phyloP scores from a whole-genome alignment of 148 eudicot genomes.

The Rhododendron ovatum region DNA sequence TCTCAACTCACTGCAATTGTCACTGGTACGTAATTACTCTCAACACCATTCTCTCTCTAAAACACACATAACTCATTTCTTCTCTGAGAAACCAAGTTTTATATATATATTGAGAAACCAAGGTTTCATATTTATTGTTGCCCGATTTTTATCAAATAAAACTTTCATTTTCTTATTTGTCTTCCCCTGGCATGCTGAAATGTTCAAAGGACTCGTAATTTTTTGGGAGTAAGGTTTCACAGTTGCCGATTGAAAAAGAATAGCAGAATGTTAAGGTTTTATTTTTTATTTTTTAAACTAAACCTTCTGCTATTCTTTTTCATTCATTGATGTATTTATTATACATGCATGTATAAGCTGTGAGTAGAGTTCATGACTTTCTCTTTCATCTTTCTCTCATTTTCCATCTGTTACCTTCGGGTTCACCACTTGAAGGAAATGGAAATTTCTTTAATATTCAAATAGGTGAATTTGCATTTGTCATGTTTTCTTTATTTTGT shows the following conservation, averaged over 20 bases:
- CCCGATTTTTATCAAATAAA: not conserved
- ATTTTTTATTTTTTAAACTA: not conserved
- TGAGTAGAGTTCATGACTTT: not conserved
- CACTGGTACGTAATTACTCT: conserved; percentile 51
- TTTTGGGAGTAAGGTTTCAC: not conserved
- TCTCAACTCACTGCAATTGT: conserved; percentile 73
- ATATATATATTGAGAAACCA: too few species aligned
- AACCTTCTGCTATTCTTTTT: too few species aligned
- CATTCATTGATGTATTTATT: not conserved
- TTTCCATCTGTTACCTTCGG: not conserved
- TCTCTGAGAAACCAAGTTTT: not conserved
- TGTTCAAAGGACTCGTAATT: not conserved
- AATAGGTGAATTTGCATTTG: not conserved
- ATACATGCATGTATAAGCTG: not conserved
- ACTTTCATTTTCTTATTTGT: not conserved
- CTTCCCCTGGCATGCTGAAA: not conserved
- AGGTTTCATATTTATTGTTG: not conserved
- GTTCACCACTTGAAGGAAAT: not conserved
- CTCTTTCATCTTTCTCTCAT: not conserved
- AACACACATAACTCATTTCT: not conserved
- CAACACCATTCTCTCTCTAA: not conserved
- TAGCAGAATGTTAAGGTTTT: not conserved
- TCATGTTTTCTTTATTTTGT: not conserved
- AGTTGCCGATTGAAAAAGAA: not conserved
- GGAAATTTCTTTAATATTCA: not conserved